These are phyloP conservation scores for Sclerotinia trifoliorum DNA, from an alignment of 2,329 filamentous ascomycete species.

Conservation along the genomic window DNA sequence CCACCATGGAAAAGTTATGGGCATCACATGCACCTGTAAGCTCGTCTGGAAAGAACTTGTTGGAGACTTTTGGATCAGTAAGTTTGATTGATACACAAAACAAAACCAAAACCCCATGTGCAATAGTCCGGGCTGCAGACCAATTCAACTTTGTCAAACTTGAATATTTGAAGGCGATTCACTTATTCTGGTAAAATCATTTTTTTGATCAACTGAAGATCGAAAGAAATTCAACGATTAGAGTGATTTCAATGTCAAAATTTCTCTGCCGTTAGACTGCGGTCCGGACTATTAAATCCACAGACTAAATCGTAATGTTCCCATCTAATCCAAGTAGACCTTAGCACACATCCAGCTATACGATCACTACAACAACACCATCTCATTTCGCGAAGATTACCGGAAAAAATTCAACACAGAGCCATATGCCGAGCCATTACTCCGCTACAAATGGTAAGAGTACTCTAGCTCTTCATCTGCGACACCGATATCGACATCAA, in stretches of 20 bases:
- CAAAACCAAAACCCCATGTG: too few species aligned
- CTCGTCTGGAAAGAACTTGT: neutral
- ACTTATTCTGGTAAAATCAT: too few species aligned
- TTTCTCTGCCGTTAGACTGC: too few species aligned
- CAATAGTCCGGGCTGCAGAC: too few species aligned
- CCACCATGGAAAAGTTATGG: constrained; percentile 18
- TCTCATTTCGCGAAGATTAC: constrained; percentile 6
- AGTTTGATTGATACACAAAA: neutral
- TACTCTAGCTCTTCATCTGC: neutral
- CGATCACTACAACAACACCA: constrained; percentile 18
- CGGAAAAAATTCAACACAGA: constrained; percentile 1
- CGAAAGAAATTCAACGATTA: too few species aligned
- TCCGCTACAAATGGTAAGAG: constrained; percentile 23
- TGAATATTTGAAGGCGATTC: too few species aligned
- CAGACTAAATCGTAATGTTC: too few species aligned
- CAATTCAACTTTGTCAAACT: too few species aligned
- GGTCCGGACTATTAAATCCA: too few species aligned
- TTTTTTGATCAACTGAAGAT: too few species aligned
- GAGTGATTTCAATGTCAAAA: too few species aligned
- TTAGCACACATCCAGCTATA: constrained; percentile 23
- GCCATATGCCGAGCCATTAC: constrained; percentile 22
- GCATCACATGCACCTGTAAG: neutral
- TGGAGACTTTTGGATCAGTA: constrained; percentile 12
- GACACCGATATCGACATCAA: too few species aligned
- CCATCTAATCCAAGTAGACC: constrained; percentile 5